Base-by-base conservation (phyloP, 257 asterid species). In the Solanum arcanum region DNA sequence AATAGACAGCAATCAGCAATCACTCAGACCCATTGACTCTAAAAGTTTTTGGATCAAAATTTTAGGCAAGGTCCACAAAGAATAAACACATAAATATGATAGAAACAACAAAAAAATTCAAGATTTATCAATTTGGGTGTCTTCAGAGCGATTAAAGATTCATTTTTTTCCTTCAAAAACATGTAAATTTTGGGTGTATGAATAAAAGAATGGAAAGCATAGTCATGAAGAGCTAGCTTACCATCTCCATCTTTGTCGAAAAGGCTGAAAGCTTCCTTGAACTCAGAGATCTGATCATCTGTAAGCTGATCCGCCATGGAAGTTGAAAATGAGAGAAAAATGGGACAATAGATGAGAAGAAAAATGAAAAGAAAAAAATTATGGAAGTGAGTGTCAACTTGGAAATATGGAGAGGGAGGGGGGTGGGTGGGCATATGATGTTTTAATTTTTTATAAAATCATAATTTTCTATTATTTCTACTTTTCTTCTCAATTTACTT, bases 221-320 rank as follows among this genome's bases (percentile, higher is more conserved):
- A 72, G 27, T 72, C 33, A 64, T 66, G 9, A 75, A 12, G 56
- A 37, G 81, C 52, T 37, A 37, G 81, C 52, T 37, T 25, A 74
- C 81, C 84, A 77, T 77, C 84, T 44, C 84, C 84, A 77, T 77
- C 84, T 27, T 77, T 77, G 60, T 77, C 83, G 6, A 76, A 76
- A 23, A 76, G 83, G 83, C 83, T 76, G 83, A 76, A 76, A 1
- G 83, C 83, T 76, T 76, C 83, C 21, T 76, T 76, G 37, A 76
- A 77, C 35, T 77, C 84, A 44, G 84, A 77, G 84, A 77, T 77
- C 84, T 77, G 84, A 77, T 78, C 84, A 78, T 78, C 84, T 27
- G 84, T 78, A 20, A 78, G 84, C 18, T 78, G 84, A 78, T 78
- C 84, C 21, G 84, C 84, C 84, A 78, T 78, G 35, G 35, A 77